phyloP scores from a whole-genome alignment of 225 moss, liverwort and hornwort species.

The Straminergon stramineum region DNA sequence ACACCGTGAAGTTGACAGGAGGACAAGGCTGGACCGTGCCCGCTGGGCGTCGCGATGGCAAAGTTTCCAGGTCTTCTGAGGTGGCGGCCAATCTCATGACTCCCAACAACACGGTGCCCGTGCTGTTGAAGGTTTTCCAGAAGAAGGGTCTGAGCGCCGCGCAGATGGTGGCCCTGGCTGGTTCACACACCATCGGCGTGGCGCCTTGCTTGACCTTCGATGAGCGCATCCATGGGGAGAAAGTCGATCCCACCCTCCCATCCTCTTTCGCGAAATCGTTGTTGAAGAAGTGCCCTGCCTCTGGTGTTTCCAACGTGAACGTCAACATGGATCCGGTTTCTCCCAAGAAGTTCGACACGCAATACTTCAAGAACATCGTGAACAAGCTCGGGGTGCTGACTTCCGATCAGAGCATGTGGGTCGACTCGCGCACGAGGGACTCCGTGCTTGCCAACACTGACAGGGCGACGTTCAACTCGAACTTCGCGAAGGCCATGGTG shows the following conservation, averaged over 20 bases:
- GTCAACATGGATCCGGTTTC: not conserved
- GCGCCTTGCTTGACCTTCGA: not conserved
- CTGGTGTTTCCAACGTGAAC: not conserved
- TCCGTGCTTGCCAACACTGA: not conserved
- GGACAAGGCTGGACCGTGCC: constrained; percentile 42
- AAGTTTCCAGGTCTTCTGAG: constrained; percentile 30
- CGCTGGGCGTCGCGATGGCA: constrained; percentile 54
- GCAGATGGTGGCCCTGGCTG: constrained; percentile 51
- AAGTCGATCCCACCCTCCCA: not conserved
- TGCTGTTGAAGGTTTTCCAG: not conserved
- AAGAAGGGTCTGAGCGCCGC: constrained; percentile 4
- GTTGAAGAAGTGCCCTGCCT: not conserved
- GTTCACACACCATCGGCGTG: not conserved
- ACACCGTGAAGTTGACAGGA: not conserved
- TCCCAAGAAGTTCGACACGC: not conserved
- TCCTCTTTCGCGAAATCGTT: not conserved
- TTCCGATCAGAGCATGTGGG: not conserved
- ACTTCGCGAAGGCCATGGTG: not conserved
- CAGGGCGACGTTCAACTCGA: not conserved
- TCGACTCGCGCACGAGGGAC: not conserved
- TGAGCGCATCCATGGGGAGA: not conserved
- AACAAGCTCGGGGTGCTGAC: not conserved
- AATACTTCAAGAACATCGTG: not conserved
- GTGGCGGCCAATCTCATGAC: constrained; percentile 36
- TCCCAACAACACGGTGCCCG: constrained; percentile 13